Base-by-base conservation (phyloP, 169 alveolate species). In the Plasmodium inui region DNA sequence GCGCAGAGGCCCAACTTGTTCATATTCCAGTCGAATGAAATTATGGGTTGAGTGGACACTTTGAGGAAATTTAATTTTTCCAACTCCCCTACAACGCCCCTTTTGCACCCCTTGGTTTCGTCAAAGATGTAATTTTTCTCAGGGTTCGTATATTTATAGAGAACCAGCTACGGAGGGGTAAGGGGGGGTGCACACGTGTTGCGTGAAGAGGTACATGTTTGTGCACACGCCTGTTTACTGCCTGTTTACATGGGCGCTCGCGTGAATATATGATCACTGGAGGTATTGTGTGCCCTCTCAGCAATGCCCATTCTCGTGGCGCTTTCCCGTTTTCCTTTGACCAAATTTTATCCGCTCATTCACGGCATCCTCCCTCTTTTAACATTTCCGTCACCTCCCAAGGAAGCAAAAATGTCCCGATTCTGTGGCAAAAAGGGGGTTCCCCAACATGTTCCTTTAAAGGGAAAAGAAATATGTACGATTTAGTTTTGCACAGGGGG, bases 361-460 rank as follows among this genome's bases (percentile, higher is more conserved):
- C 74, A 0, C 74, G 17, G 26, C 53, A 26, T 41, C 80, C 28
- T 44, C 37, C 61, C 73, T 34, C 71, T 83, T 39, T 95, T 97
- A 3, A 96, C 83, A 67, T 97, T 92, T 79, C 99, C 99, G 94
- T 97, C 96, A 14, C 99, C 99, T 39, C 98, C 98, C 53, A 97
- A 92, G 9, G 98, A 84, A 28, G 97, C 96, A 94, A 97, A 97
- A 71, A 98, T 78, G 88, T 98, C 99, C 92, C 99, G 97, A 73
- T 98, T 98, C 78, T 98, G 98, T 2, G 99, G 99, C 34, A 98
- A 92, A 94, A 98, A 98, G 41, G 96, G 97, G 17, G 97, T 96
- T 14, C 99, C 99, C 99, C 99, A 98, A 41, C 98, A 96, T 14
- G 99, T 98, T 6, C 99, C 98, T 93, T 84, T 95, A 83, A 70